These are phyloP conservation scores for Macadamia tetraphylla DNA, from an alignment of 164 flowering plant genomes.

Conservation along the genomic window DNA sequence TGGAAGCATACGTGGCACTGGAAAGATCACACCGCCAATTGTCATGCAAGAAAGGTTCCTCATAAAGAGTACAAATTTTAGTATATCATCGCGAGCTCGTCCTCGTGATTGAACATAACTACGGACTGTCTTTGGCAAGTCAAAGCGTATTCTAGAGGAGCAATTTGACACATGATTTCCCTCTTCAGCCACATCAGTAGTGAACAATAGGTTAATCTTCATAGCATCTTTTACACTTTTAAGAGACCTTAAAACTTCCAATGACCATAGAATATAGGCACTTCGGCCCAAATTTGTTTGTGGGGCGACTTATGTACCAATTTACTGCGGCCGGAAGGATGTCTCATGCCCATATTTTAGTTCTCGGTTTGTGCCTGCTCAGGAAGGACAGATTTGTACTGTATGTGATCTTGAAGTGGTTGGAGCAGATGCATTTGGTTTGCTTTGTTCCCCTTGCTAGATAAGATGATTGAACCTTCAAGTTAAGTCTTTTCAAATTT, in stretches of 20 bases:
- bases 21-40: no score
- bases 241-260: not conserved
- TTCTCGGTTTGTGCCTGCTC: constrained; percentile 9
- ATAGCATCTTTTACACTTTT: constrained; percentile 1
- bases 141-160: constrained; percentile 80
- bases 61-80: no score
- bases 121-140: constrained; percentile 77
- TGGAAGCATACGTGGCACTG: no score
- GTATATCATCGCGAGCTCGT: constrained; percentile 37
- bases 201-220: constrained; percentile 72
- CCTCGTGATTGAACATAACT: constrained; percentile 85
- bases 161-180: constrained; percentile 75
- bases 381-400: constrained; percentile 12
- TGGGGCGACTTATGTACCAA: no score
- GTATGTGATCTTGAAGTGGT: constrained; percentile 5
- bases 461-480: not conserved
- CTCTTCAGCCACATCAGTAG: constrained; percentile 92
- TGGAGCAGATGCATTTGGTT: constrained; percentile 9
- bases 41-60: no score
- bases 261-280: constrained; percentile 18
- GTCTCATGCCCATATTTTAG: not conserved
- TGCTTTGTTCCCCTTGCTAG: not conserved
- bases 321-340: constrained; percentile 4
- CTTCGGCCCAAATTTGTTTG: constrained; percentile 26
- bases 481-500: not conserved